Evolutionary conservation across 805 yeast genomes (phyloP).

Genomic region (Starmerella stellata): DNA sequence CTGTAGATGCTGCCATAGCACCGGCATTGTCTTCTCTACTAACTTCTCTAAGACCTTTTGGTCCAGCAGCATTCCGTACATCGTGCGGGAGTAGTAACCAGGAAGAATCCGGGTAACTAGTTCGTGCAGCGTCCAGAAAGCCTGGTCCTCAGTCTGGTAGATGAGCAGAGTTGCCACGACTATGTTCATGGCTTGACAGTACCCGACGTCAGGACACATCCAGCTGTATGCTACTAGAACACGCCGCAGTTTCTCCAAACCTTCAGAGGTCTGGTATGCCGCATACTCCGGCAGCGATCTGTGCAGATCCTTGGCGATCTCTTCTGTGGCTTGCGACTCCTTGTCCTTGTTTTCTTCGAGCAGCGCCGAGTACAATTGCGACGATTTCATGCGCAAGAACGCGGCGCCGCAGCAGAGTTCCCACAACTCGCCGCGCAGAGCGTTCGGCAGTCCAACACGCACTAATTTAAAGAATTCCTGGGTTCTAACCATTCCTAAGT

Average conservation of each 20-base stretch:
- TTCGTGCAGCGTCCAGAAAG: constrained; percentile 74
- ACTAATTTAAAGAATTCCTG: constrained; percentile 66
- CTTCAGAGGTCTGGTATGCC: constrained; percentile 75
- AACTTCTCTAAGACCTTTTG: constrained; percentile 84
- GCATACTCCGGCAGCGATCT: constrained; percentile 90
- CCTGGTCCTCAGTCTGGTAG: constrained; percentile 85
- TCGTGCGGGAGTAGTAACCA: constrained; percentile 88
- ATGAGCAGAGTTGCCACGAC: constrained; percentile 34
- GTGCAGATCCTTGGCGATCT: constrained; percentile 87
- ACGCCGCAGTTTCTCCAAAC: constrained; percentile 65
- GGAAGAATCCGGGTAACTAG: constrained; percentile 77
- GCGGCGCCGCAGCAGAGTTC: constrained; percentile 78
- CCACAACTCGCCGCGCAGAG: constrained; percentile 92
- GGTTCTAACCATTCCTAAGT: constrained; percentile 54
- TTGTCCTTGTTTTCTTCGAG: constrained; percentile 45
- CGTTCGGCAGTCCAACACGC: constrained; percentile 85
- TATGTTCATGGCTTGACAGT: constrained; percentile 97
- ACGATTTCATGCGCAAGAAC: constrained; percentile 46
- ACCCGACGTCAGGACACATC: constrained; percentile 93
- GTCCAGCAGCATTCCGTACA: constrained; percentile 91
- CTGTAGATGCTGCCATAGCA: constrained; percentile 64
- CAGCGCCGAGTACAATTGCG: constrained; percentile 39
- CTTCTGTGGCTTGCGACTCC: constrained; percentile 74
- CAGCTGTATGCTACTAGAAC: constrained; percentile 89
- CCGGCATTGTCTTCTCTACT: constrained; percentile 77